Base-by-base conservation (phyloP, 169 alveolate species). In the Plasmodium adleri region DNA sequence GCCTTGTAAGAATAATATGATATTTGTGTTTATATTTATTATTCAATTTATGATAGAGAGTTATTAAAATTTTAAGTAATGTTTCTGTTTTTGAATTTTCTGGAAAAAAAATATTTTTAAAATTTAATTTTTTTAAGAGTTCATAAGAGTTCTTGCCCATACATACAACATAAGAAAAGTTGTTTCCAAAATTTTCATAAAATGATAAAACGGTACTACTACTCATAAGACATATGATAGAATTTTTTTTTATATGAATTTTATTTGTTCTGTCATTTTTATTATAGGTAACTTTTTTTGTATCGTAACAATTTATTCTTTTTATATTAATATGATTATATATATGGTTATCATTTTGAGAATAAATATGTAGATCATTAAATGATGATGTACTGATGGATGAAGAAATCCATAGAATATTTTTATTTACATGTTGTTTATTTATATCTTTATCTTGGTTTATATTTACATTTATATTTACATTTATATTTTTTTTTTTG, bases 141-240 rank as follows among this genome's bases (percentile, higher is more conserved):
- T 13, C n/a, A 54, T 64, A 78, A 28, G 72, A 78, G 39, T 20
- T 78, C 26, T 22, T 22, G 1, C 89, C 89, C 89, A 78, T 78
- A 45, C 89, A 78, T 24, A 78, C 60, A 58, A 70, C 75, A 70
- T 67, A 60, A 39, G 39, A 5, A 66, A 64, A 78, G 24, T 78
- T 20, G 17, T 66, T 78, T 64, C 89, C 89, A 66, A 78, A 78
- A 4, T 78, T 78, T 63, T 63, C 13, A 71, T 64, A 78, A 66
- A 58, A 78, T 9, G 89, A 78, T 32, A 43, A 6, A 13, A 64
- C 89, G 4, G 89, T 59, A 58, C 89, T 78, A 70, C 54, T 78
- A 68, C 89, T 78, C 89, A 78, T 78, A 1, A 78, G 71, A 32
- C 78, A 78, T 50, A 78, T 32, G 49, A 78, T 78, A 13, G 78